A percentile compares a stretch with the other conserved stretches of the same genome.
Conservation (phyloP, 1,284 basidiomycete genomes). For the Ustilago xerochloae region DNA sequence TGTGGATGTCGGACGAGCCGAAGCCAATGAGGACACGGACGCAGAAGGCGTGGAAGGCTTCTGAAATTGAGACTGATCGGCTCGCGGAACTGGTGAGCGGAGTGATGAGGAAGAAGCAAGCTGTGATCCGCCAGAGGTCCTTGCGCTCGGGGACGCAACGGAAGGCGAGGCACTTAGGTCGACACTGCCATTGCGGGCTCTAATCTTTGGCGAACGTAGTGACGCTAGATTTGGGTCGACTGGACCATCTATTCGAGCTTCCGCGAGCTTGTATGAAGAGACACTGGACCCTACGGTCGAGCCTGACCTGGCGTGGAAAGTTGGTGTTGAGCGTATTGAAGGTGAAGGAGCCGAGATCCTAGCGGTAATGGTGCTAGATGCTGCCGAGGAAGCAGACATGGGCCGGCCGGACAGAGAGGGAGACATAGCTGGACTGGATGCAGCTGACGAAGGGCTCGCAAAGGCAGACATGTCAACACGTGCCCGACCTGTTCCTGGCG, state of each 20-base stretch:
- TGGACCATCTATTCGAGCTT: slow-evolving; percentile 16
- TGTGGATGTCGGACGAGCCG: slow-evolving; percentile 11
- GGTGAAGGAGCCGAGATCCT: slow-evolving; percentile 31
- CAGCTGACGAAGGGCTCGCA: slow-evolving; percentile 23
- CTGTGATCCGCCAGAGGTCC: slow-evolving; percentile 13
- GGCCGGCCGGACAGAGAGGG: slow-evolving; percentile 17
- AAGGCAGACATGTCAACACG: slow-evolving; percentile 48
- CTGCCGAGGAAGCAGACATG: slow-evolving; percentile 22
- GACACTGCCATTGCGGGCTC: slow-evolving; percentile 28
- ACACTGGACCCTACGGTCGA: slow-evolving; percentile 17
- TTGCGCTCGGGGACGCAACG: slow-evolving; percentile 3
- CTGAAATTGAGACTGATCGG: slow-evolving; percentile 22
- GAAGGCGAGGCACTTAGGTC: slow-evolving; percentile 20
- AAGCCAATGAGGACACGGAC: no score
- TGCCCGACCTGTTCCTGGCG: slow-evolving; percentile 24
- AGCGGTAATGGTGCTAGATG: slow-evolving; percentile 13
- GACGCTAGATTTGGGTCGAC: slow-evolving; percentile 22
- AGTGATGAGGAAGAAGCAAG: slow-evolving; percentile 9
- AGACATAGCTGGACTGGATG: slow-evolving; percentile 42
- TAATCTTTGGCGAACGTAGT: slow-evolving; percentile 18
- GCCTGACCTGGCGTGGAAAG: slow-evolving; percentile 20
- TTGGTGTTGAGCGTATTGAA: slow-evolving; percentile 24
- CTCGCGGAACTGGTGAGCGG: slow-evolving; percentile 20
- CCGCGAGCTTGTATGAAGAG: slow-evolving; percentile 16
- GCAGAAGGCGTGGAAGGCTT: slow-evolving; percentile 17